Base-by-base conservation (phyloP, 2,329 filamentous ascomycete genomes). In the Dothidotthia symphoricarpi region DNA sequence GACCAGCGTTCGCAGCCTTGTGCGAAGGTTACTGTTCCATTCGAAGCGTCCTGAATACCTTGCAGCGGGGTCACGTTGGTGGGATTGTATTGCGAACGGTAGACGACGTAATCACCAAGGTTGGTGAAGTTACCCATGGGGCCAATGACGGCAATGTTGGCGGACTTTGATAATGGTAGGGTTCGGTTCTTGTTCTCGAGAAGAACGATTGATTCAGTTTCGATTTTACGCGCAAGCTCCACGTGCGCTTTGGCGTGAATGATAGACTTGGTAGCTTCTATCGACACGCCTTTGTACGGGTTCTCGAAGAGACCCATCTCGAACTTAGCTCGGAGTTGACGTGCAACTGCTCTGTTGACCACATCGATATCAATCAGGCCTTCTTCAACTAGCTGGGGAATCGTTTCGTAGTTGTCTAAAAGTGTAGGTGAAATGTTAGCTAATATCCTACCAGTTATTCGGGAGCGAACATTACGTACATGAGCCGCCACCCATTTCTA, bases 401-500 rank as follows among this genome's bases (percentile, higher is more conserved):
- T 86, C 24, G 73, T 76, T 47, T 80, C 73, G 56, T 81, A 66
- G 58, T 81, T 87, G 69, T 79, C 19, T 22, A 22, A 6, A 22
- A 22, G 19, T 9, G 9, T n/a, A 22, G 19, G 19, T 9, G 9
- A 9, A 9, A 9, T 6, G 9, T 22, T 22, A 22, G 19, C 9
- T 9, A 22, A 6, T 6, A 22, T 22, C 19, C 5, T 22, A n/a
- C n/a, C n/a, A n/a, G n/a, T n/a, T n/a, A n/a, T n/a, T n/a, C n/a
- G n/a, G n/a, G n/a, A n/a, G n/a, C n/a, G n/a, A n/a, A n/a, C n/a
- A 22, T 6, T 22, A 22, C 19, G 19, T 22, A 22, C 19, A 88
- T 14, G 80, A 83, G 14, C 85, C 85, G 26, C 85, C 84, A 10
- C 85, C 85, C 85, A 88, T 88, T 55, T 88, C 85, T 10, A 85